These are phyloP conservation scores for Buddleja alternifolia DNA, from an alignment of 257 asterid species.

Conservation along the genomic window DNA sequence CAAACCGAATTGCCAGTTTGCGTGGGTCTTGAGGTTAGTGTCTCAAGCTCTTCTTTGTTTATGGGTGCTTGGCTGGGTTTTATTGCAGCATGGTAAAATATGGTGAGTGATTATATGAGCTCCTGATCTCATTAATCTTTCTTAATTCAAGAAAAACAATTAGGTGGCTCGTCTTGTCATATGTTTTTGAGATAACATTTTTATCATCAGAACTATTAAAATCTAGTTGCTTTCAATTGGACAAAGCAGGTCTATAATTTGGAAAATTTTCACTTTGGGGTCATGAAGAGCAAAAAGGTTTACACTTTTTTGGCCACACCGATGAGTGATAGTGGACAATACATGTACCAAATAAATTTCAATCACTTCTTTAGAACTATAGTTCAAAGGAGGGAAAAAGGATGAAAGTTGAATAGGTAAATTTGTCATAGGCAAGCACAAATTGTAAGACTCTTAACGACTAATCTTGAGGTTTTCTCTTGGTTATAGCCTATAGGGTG, in stretches of 20 bases:
- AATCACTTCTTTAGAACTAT: no score
- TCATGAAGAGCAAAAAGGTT: neutral
- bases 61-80: slow-evolving; percentile 19
- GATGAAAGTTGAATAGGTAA: no score
- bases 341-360: no score
- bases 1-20: slow-evolving; percentile 77
- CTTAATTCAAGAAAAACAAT: slow-evolving; percentile 6
- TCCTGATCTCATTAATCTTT: neutral
- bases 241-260: neutral
- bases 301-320: no score
- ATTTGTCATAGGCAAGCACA: no score
- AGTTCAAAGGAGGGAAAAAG: no score
- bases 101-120: neutral
- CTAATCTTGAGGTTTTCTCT: no score
- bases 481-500: no score
- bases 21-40: slow-evolving; percentile 85
- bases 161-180: neutral
- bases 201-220: neutral
- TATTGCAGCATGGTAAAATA: slow-evolving; percentile 2
- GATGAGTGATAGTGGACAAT: no score
- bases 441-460: no score
- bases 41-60: slow-evolving; percentile 16
- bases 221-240: no score
- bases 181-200: slow-evolving; percentile 3
- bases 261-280: no score